These are phyloP conservation scores for Curvularia sp. DNA, from an alignment of 2,329 filamentous ascomycete species.

Conservation along the genomic window DNA sequence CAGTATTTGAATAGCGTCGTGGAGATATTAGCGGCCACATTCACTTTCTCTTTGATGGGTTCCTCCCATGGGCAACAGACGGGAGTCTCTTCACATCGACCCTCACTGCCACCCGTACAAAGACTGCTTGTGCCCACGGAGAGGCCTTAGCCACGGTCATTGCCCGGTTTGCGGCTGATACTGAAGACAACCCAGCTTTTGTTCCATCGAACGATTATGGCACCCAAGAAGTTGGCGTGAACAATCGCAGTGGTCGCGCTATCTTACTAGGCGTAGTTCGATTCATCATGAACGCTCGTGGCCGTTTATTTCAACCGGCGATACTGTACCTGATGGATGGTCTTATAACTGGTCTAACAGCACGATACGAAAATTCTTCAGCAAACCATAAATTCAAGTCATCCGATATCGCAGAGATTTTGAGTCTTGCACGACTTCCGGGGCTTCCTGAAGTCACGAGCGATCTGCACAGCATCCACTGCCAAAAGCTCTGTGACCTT, in stretches of 20 bases:
- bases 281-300: conserved; percentile 45
- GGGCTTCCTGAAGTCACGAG: conserved; percentile 54
- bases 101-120: conserved; percentile 40
- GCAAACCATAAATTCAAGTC: neutral
- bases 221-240: conserved; percentile 8
- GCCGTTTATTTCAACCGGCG: conserved; percentile 51
- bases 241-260: conserved; percentile 15
- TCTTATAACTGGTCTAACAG: conserved; percentile 45
- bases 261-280: conserved; percentile 45
- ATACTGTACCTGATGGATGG: conserved; percentile 54
- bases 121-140: conserved; percentile 52
- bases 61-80: conserved; percentile 58
- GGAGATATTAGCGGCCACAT: conserved; percentile 16
- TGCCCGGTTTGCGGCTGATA: conserved; percentile 34
- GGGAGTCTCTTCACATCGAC: conserved; percentile 54
- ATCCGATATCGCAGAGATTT: conserved; percentile 43
- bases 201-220: neutral
- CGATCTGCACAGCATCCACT: conserved; percentile 47
- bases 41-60: conserved; percentile 49
- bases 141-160: conserved; percentile 49
- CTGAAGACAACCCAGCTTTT: conserved; percentile 7
- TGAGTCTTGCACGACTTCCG: conserved; percentile 47
- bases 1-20: neutral
- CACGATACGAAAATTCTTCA: neutral
- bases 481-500: conserved; percentile 35